Evolutionary conservation across 2,329 filamentous ascomycete species (phyloP).

Genomic region (Aspergillus tubingensis): DNA sequence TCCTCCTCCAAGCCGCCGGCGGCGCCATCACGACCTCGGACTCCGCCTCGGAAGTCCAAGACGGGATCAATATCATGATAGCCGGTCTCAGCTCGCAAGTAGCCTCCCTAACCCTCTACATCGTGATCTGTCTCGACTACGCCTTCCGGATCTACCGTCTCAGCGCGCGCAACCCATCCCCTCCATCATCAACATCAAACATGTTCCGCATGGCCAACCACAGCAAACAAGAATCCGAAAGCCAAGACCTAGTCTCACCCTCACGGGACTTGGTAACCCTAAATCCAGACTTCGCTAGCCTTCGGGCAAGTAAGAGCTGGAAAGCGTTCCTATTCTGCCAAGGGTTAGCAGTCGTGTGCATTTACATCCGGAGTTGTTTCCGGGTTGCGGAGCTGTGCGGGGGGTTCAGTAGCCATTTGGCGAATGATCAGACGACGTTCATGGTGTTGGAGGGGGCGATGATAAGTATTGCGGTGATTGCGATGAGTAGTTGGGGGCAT

Average conservation of each 20-base stretch:
- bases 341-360: constrained; percentile 39
- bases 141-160: constrained; percentile 10
- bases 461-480: constrained; percentile 36
- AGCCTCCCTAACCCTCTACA: constrained; percentile 18
- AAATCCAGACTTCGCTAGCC: background rate
- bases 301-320: background rate
- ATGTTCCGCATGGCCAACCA: background rate
- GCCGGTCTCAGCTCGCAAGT: constrained; percentile 14
- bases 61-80: constrained; percentile 25
- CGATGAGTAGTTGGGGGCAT: background rate
- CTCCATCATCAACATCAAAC: background rate
- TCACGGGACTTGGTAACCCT: background rate
- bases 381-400: constrained; percentile 52
- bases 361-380: constrained; percentile 51
- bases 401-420: constrained; percentile 50
- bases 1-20: constrained; percentile 58
- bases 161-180: background rate
- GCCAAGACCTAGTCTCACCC: background rate
- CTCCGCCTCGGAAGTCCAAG: background rate
- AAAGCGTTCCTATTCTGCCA: background rate
- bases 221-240: background rate
- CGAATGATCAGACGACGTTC: constrained; percentile 52
- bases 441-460: constrained; percentile 56
- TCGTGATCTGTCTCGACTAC: constrained; percentile 16
- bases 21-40: constrained; percentile 50